Percentiles rank a stretch among this genome's conserved stretches.
Conservation (phyloP, 2,329 filamentous ascomycete genomes). For the Cladosporium austrohemisphaericum region DNA sequence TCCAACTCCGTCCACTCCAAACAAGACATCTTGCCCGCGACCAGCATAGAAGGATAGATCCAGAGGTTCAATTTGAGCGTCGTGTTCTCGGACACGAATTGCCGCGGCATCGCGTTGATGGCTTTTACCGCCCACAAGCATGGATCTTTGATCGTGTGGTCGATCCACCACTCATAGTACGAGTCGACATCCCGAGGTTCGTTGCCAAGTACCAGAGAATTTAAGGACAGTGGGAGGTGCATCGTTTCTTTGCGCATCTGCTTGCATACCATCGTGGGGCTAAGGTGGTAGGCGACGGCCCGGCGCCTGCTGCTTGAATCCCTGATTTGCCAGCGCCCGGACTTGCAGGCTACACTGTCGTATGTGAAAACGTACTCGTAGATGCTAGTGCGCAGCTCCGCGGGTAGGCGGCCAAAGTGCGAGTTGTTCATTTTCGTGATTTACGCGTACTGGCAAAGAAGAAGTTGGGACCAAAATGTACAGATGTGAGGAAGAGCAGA, state of each 20-base stretch:
- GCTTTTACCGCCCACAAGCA: background rate
- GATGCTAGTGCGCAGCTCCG: background rate
- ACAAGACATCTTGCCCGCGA: background rate
- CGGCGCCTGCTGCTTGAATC: background rate
- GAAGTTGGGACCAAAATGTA: background rate
- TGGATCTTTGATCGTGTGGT: background rate
- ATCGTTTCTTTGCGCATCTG: background rate
- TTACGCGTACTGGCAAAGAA: background rate
- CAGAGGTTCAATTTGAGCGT: background rate
- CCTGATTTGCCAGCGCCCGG: background rate
- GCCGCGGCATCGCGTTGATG: no score
- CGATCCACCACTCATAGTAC: background rate
- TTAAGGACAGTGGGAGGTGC: background rate
- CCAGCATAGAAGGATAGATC: background rate
- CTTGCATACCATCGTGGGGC: background rate
- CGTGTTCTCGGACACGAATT: background rate
- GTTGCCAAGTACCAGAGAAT: background rate
- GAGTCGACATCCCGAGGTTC: background rate
- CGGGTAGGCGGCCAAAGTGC: background rate
- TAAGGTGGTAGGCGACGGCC: background rate
- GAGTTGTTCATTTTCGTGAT: background rate
- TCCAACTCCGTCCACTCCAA: no score
- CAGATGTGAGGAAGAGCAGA: background rate
- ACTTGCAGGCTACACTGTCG: background rate
- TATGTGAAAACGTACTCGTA: slow-evolving; percentile 5